Evolutionary conservation across 805 yeast genomes (phyloP), one percentile per base, ranked within the genome.

Genomic region (Starmerella khaoyaiensis): DNA sequence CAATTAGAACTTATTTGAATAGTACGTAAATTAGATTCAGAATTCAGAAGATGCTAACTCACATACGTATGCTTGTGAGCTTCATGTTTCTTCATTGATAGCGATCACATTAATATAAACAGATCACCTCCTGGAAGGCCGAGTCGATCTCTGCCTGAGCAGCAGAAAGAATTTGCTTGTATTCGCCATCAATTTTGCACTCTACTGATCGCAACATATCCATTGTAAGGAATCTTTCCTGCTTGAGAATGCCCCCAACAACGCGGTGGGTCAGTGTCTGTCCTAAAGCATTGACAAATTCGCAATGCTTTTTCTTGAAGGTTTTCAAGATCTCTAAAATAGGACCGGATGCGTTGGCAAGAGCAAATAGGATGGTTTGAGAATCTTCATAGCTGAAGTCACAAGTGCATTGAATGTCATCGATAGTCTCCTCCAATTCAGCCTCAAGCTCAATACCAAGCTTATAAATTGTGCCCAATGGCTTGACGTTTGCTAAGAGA

Each of bases 401-500:
- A 36, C 47, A 37, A 33, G 39, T 37, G 31, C 31, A 23, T 17
- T 37, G 44, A 12, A 48, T 26, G 23, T 42, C 50, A 15, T 46
- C 50, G 6, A 36, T 38, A 12, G 42, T n/a, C 5, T 28, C 26
- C n/a, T 33, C 41, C n/a, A 48, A 29, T 27, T 14, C 20, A n/a
- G 24, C 23, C 18, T 42, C 43, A 4, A 46, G 24, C 19, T 36
- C 40, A 3, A 33, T 19, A 27, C 20, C 33, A 21, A 28, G n/a
- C 14, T 14, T 5, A 28, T 45, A 44, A 18, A 48, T 25, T 21
- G 31, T 21, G 7, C 28, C 8, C 21, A 48, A 35, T 12, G 42
- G 39, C 27, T 27, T 31, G 10, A 42, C 6, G 28, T 46, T 43
- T 4, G 35, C 21, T 21, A 29, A 20, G 11, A 24, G 28, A 5